Conservation (phyloP, 805 yeast genomes). For the Schwanniomyces occidentalis region DNA sequence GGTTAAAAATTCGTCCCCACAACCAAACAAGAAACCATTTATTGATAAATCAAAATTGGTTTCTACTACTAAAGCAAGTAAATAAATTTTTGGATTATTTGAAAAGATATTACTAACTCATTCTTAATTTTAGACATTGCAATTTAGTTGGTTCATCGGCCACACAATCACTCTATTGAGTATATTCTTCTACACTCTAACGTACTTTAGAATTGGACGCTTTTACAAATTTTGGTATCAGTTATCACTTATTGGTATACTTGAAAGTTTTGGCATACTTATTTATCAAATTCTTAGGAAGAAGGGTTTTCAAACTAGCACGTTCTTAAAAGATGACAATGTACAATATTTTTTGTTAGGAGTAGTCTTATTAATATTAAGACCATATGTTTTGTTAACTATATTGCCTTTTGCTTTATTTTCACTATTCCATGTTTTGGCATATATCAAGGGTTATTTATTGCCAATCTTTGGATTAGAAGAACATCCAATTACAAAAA, state of each 20-base stretch:
- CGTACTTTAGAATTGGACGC: constrained; percentile 30
- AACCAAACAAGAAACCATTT: too few relatives aligned
- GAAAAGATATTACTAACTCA: constrained; percentile 2
- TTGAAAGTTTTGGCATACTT: constrained; percentile 76
- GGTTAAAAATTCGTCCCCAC: background rate
- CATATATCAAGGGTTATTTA: constrained; percentile 63
- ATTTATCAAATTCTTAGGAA: constrained; percentile 53
- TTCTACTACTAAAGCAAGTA: constrained; percentile 21
- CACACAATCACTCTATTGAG: constrained; percentile 37
- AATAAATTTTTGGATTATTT: background rate
- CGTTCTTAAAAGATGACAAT: constrained; percentile 55
- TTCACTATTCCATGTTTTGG: constrained; percentile 79
- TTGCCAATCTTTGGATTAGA: constrained; percentile 59
- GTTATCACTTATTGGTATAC: constrained; percentile 59
- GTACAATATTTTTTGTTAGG: constrained; percentile 65
- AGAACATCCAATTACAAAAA: constrained; percentile 34
- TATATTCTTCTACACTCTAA: constrained; percentile 30
- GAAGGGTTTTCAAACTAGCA: constrained; percentile 22
- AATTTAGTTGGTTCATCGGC: constrained; percentile 74
- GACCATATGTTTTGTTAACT: constrained; percentile 62
- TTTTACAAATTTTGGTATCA: constrained; percentile 49
- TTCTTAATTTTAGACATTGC: constrained; percentile 43
- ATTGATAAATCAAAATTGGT: constrained; percentile 12
- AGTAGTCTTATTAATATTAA: constrained; percentile 49
- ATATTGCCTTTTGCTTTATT: constrained; percentile 73